Conservation (phyloP, 441 rosid species). For the Theobroma grandiflorum region DNA sequence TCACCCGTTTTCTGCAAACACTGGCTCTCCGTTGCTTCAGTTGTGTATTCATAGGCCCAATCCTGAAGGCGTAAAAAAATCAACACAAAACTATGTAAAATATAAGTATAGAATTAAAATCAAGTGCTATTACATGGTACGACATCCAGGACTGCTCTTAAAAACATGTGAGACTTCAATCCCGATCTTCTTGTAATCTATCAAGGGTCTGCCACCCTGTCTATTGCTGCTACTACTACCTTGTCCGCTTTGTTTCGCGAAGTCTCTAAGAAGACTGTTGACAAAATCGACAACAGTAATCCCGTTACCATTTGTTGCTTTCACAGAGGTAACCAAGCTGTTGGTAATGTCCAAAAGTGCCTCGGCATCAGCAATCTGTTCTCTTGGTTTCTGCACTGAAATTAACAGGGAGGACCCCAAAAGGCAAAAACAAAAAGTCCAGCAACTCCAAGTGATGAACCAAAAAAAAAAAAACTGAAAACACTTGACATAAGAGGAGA, state of each 20-base stretch:
- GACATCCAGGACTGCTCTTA: slow-evolving; percentile 30
- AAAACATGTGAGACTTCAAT: slow-evolving; percentile 24
- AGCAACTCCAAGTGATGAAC: not conserved
- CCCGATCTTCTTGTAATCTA: slow-evolving; percentile 42
- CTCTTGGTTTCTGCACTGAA: slow-evolving; percentile 44
- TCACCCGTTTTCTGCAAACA: slow-evolving; percentile 27
- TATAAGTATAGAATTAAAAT: not conserved
- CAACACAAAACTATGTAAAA: not conserved
- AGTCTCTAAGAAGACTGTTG: slow-evolving; percentile 28
- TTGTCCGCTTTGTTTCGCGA: slow-evolving; percentile 20
- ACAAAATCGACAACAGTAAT: slow-evolving; percentile 36
- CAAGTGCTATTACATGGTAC: slow-evolving; percentile 38
- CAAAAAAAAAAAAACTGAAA: not conserved
- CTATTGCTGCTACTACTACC: slow-evolving; percentile 16
- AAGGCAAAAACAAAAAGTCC: not conserved
- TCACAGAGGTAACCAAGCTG: slow-evolving; percentile 33
- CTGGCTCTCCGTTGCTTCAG: slow-evolving; percentile 21
- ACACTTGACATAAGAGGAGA: not conserved
- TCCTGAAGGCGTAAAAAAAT: slow-evolving; percentile 30
- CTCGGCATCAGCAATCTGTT: slow-evolving; percentile 46
- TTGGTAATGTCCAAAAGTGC: slow-evolving; percentile 38
- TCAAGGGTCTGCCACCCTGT: not conserved
- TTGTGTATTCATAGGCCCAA: slow-evolving; percentile 33
- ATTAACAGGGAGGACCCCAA: not conserved
- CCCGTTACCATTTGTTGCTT: slow-evolving; percentile 33